Conservation (phyloP, 1,284 basidiomycete species). For the Rhodotorula sp. region DNA sequence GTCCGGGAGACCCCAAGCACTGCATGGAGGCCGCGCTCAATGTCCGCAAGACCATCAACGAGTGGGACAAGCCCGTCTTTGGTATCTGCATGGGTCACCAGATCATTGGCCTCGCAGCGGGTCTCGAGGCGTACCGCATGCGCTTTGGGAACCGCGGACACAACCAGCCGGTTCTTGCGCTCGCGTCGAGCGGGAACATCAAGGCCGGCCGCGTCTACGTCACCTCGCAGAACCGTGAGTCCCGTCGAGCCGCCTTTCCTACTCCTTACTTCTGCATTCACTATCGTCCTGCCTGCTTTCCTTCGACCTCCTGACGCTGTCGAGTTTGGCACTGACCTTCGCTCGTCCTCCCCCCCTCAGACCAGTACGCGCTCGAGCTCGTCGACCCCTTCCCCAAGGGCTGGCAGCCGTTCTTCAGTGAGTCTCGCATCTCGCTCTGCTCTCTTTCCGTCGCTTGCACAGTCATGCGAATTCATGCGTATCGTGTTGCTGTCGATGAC, state of each 20-base stretch:
- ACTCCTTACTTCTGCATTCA: conserved; percentile 3
- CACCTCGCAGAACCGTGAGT: conserved; percentile 66
- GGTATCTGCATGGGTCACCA: conserved; percentile 99
- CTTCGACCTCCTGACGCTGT: neutral
- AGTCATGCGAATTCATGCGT: neutral
- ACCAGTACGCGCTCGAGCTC: conserved; percentile 90
- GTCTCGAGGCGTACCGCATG: conserved; percentile 94
- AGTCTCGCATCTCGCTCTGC: neutral
- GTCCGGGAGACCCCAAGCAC: conserved; percentile 88
- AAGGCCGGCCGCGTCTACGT: conserved; percentile 95
- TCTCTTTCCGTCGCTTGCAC: neutral
- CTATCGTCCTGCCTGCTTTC: too few species aligned
- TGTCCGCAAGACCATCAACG: conserved; percentile 73
- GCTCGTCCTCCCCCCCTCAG: conserved; percentile 16
- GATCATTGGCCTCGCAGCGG: conserved; percentile 94
- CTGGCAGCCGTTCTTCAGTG: conserved; percentile 90
- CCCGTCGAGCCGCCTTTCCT: conserved; percentile 38
- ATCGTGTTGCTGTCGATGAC: too few species aligned
- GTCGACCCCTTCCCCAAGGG: conserved; percentile 89
- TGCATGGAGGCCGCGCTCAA: conserved; percentile 82
- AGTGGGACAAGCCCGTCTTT: conserved; percentile 92
- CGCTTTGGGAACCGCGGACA: conserved; percentile 98
- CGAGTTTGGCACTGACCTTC: neutral
- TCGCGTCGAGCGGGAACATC: conserved; percentile 85
- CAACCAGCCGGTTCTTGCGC: conserved; percentile 94